Percentiles rank a stretch among this genome's conserved stretches.
These are phyloP conservation scores for Paxillus ammoniavirescens DNA, from an alignment of 768 basidiomycete species.

Conservation along the genomic window DNA sequence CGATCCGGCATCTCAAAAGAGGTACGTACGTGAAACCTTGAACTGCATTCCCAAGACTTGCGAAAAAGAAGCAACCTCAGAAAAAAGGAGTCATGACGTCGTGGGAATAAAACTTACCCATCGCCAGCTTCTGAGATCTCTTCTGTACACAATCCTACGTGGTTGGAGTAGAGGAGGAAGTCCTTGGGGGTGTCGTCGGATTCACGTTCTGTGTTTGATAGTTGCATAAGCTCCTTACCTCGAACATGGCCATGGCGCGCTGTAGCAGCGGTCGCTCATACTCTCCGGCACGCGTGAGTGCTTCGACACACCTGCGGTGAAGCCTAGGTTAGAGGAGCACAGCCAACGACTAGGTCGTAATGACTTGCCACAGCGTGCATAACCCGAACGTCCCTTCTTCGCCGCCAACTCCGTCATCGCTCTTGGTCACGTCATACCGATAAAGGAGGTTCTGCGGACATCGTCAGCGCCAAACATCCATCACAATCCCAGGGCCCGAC, in stretches of 20 bases:
- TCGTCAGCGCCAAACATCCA: not conserved
- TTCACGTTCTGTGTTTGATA: not conserved
- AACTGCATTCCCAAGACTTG: conserved; percentile 80
- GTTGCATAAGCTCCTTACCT: conserved; percentile 46
- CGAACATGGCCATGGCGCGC: conserved; percentile 83
- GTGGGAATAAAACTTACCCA: conserved; percentile 47
- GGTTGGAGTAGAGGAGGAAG: conserved; percentile 81
- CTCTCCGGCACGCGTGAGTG: conserved; percentile 83
- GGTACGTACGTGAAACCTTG: conserved; percentile 82
- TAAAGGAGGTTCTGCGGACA: conserved; percentile 72
- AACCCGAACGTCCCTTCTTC: conserved; percentile 95
- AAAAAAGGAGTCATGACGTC: not conserved
- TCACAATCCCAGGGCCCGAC: not conserved
- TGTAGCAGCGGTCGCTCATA: conserved; percentile 65
- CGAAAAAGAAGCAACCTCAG: conserved; percentile 1
- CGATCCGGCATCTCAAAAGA: not conserved
- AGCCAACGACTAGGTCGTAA: not conserved
- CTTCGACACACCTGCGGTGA: conserved; percentile 73
- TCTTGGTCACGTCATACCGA: conserved; percentile 83
- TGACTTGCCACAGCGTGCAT: conserved; percentile 71
- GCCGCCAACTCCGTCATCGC: conserved; percentile 92
- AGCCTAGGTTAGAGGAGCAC: not conserved
- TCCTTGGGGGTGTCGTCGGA: conserved; percentile 41
- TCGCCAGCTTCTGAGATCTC: conserved; percentile 86
- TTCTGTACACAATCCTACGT: conserved; percentile 83